Base-by-base conservation (phyloP, 1,284 basidiomycete genomes). In the Athelia psychrophila region DNA sequence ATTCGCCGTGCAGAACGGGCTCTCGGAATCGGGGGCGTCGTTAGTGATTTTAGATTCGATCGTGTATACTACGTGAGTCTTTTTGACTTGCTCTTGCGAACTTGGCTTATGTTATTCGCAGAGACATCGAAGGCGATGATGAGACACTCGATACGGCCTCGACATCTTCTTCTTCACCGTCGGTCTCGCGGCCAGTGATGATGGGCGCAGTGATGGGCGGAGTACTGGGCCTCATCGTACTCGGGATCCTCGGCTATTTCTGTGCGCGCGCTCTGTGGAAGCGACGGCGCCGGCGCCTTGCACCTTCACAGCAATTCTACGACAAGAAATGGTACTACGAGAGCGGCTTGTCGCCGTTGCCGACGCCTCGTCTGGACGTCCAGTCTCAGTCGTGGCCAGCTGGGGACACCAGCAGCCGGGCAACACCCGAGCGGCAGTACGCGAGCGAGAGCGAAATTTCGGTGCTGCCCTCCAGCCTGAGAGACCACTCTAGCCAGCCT, bases 31-130 rank as follows among this genome's bases (percentile, higher is more conserved):
- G 6, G 22, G 33, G 8, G 36, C 44, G 48, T 60, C 62, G 22
- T 44, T 63, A 32, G 47, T 58, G 2, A 42, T 64, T 8, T 50
- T 66, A 9, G 63, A 66, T 45, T 60, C 59, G 33, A 50, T 62
- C 27, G 33, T 58, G 3, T 64, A 65, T 49, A 57, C 59, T 62
- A 23, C 35, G 63, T 58, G 20, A 22, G 20, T n/a, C n/a, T n/a
- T n/a, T n/a, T n/a, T n/a, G n/a, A n/a, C n/a, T n/a, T n/a, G n/a
- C n/a, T n/a, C n/a, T n/a, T n/a, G n/a, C n/a, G n/a, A n/a, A n/a
- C n/a, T n/a, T n/a, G n/a, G n/a, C n/a, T n/a, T n/a, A n/a, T n/a
- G n/a, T n/a, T 18, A 22, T 5, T 42, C 20, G 20, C 38, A 22
- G 16, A 22, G 20, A 18, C 8, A 8, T n/a, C 16, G n/a, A 6